These are phyloP conservation scores for Osmanthus fragrans DNA, from an alignment of 257 asterid species.

Conservation along the genomic window DNA sequence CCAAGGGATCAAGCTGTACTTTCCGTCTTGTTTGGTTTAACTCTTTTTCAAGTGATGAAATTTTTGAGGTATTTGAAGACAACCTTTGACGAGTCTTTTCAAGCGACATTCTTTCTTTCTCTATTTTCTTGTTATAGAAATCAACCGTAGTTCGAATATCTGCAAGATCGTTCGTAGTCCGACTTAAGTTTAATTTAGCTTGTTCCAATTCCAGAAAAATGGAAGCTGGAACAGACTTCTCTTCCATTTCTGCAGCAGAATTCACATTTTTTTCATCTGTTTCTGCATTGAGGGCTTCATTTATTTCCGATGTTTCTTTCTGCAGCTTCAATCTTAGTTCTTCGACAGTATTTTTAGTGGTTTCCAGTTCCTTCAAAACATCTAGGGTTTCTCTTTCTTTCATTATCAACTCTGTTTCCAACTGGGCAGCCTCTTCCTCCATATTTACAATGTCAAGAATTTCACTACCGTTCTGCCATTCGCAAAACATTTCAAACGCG, in stretches of 20 bases:
- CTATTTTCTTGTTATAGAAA: slow-evolving; percentile 66
- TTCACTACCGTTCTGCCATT: slow-evolving; percentile 41
- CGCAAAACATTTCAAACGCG: neutral
- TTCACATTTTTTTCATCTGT: slow-evolving; percentile 5
- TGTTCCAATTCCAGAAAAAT: slow-evolving; percentile 73
- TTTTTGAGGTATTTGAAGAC: slow-evolving; percentile 52
- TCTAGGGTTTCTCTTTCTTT: slow-evolving; percentile 85
- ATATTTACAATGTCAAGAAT: slow-evolving; percentile 47
- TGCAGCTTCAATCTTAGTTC: slow-evolving; percentile 65
- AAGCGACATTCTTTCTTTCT: slow-evolving; percentile 73
- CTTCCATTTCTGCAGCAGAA: slow-evolving; percentile 19
- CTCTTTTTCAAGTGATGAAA: slow-evolving; percentile 65
- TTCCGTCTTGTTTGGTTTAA: slow-evolving; percentile 49
- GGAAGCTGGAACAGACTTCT: slow-evolving; percentile 53
- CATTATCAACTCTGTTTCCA: slow-evolving; percentile 57
- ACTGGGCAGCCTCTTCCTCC: slow-evolving; percentile 73
- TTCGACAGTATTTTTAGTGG: slow-evolving; percentile 56
- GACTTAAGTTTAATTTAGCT: slow-evolving; percentile 69
- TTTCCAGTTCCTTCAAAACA: slow-evolving; percentile 73
- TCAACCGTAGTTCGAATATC: slow-evolving; percentile 73
- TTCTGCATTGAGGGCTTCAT: slow-evolving; percentile 30
- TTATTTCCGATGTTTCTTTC: slow-evolving; percentile 56
- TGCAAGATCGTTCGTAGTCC: slow-evolving; percentile 72
- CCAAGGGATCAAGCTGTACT: slow-evolving; percentile 41
- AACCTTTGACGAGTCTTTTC: slow-evolving; percentile 80